phyloP scores from a whole-genome alignment of 169 alveolate genomes.

The Blepharisma undulans region DNA sequence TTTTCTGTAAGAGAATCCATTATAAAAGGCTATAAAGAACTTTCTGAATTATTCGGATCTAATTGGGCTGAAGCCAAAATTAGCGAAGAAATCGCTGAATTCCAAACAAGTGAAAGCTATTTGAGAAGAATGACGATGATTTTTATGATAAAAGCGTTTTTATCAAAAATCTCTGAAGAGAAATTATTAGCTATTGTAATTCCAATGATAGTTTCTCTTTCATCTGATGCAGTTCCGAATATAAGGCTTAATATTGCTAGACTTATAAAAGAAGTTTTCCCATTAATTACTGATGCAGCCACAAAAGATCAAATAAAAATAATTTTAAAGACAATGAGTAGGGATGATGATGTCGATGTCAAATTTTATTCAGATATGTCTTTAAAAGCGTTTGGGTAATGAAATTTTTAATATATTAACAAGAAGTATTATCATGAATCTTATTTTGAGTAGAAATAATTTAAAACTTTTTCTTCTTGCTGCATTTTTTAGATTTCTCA shows the following conservation, averaged over 20 bases:
- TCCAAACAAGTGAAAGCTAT: not conserved
- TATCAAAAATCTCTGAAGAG: not conserved
- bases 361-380: not conserved
- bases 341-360: slow-evolving; percentile 42
- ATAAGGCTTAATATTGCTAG: slow-evolving; percentile 19
- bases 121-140: not conserved
- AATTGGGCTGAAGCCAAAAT: not conserved
- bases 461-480: no score
- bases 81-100: not conserved
- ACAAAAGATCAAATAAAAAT: not conserved
- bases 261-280: slow-evolving; percentile 5
- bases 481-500: no score
- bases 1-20: slow-evolving; percentile 7
- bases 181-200: not conserved
- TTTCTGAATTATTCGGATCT: not conserved
- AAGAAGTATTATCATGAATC: not conserved
- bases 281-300: not conserved
- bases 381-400: not conserved
- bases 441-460: no score
- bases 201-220: not conserved
- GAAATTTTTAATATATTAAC: not conserved
- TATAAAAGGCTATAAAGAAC: not conserved
- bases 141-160: not conserved
- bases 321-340: not conserved
- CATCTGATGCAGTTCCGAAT: slow-evolving; percentile 28